Evolutionary conservation across 1,284 basidiomycete species (phyloP).

Genomic region (Sporisorium exsertum): DNA sequence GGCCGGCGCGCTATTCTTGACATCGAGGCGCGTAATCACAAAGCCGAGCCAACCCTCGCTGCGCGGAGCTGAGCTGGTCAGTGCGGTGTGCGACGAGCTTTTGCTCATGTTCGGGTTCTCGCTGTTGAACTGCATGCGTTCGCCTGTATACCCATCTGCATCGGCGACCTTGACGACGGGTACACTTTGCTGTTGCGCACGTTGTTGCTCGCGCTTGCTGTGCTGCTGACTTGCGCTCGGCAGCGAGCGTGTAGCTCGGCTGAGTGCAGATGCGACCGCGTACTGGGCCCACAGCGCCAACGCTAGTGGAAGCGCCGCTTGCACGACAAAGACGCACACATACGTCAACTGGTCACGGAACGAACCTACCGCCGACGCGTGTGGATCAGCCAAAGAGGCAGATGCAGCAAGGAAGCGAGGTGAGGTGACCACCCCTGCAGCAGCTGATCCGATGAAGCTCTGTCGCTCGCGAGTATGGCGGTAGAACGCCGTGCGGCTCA

Average conservation of each 20-base stretch:
- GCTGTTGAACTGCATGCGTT: slow-evolving; percentile 41
- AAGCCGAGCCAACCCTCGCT: slow-evolving; percentile 43
- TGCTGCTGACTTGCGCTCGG: slow-evolving; percentile 5
- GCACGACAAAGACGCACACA: slow-evolving; percentile 51
- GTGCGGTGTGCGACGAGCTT: background rate
- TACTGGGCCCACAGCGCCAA: slow-evolving; percentile 51
- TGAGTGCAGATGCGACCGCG: slow-evolving; percentile 35
- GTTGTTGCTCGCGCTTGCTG: background rate
- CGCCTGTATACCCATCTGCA: background rate
- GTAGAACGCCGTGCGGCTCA: slow-evolving; percentile 42
- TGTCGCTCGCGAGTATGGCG: slow-evolving; percentile 17
- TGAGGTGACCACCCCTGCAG: slow-evolving; percentile 19
- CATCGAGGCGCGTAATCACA: slow-evolving; percentile 36
- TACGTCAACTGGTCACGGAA: slow-evolving; percentile 47
- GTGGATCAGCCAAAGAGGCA: slow-evolving; percentile 14
- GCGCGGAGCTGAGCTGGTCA: slow-evolving; percentile 1
- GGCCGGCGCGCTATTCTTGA: background rate
- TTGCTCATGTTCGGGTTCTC: slow-evolving; percentile 21
- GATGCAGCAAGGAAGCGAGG: slow-evolving; percentile 17
- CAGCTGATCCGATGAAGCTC: slow-evolving; percentile 4
- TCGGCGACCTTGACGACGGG: slow-evolving; percentile 11
- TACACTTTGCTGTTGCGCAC: background rate
- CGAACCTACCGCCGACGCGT: slow-evolving; percentile 47
- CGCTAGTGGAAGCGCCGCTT: slow-evolving; percentile 50
- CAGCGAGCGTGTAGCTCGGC: slow-evolving; percentile 27